Evolutionary conservation across 192 early-diverging fungal species (phyloP), one percentile per base, ranked within the genome.

Genomic region (Coemansia sp.): DNA sequence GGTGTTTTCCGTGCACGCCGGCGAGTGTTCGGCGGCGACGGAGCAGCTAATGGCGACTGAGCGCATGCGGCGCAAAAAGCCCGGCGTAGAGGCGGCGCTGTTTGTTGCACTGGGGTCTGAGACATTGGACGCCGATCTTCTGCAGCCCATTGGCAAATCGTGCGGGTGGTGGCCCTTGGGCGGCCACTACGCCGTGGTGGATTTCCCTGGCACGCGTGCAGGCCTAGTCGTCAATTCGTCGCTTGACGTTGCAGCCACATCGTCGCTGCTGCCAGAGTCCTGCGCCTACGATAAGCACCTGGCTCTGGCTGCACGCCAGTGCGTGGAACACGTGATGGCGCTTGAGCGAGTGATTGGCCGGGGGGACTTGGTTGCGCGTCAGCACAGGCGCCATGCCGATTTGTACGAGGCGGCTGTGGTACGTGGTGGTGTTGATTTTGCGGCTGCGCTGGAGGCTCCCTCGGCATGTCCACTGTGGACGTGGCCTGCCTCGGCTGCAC

Each of bases 1-100:
- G 38, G 65, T 78, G n/a, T 42, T 68, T 7, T 72, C 76, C n/a
- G 76, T 72, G 57, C 76, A 78, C 11, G 69, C 76, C 0, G 76
- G 69, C 44, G 76, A 78, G 43, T 42, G 55, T n/a, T 65, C 17
- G 24, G 58, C 65, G 26, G 69, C 62, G 4, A 78, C 76, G 7
- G 70, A 62, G 66, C 76, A 52, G 66, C 39, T 78, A 58, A 72
- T 78, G 76, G 46, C 58, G 12, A 8, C 34, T 2, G 76, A 78
- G 62, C 68, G 76, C 11, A 26, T n/a, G n/a, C n/a, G n/a, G n/a
- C n/a, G n/a, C n/a, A n/a, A n/a, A n/a, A n/a, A n/a, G n/a, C n/a
- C n/a, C n/a, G n/a, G n/a, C n/a, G n/a, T n/a, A n/a, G n/a, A n/a
- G n/a, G n/a, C 62, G 11, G 37, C 44, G 40, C 68, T 42, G 43